Evolutionary conservation across 108 stramenopile species (phyloP).

Genomic region (Schizochytrium sp.): DNA sequence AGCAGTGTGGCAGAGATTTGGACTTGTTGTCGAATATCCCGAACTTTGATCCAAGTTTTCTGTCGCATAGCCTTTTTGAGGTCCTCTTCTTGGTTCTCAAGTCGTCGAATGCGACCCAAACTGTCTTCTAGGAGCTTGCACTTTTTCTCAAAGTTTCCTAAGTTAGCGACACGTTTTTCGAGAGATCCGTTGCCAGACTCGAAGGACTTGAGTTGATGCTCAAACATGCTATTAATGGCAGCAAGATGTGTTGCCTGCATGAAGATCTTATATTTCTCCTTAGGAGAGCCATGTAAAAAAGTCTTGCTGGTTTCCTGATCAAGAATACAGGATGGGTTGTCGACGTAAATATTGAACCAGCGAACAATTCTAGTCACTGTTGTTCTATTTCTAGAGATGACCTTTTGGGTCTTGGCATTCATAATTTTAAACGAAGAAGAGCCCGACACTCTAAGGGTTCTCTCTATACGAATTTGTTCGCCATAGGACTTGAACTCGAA

Average conservation of each 20-base stretch:
- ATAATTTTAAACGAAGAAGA: not conserved
- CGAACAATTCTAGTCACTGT: slow-evolving; percentile 90
- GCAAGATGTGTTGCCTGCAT: slow-evolving; percentile 90
- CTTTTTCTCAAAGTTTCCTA: too few relatives aligned
- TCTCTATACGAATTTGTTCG: not conserved
- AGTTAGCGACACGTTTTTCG: too few relatives aligned
- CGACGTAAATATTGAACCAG: slow-evolving; percentile 86
- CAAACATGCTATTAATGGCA: not conserved
- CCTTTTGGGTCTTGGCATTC: not conserved
- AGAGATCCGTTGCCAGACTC: too few relatives aligned
- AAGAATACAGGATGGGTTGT: slow-evolving; percentile 95
- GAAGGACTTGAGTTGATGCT: too few relatives aligned
- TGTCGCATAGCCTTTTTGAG: too few relatives aligned
- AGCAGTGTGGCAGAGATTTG: too few relatives aligned
- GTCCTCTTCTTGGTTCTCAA: too few relatives aligned
- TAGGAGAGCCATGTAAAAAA: slow-evolving; percentile 89
- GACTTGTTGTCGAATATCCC: too few relatives aligned
- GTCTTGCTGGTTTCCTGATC: slow-evolving; percentile 98
- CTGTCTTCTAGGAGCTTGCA: too few relatives aligned
- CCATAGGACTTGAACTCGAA: not conserved
- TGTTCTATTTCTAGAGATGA: slow-evolving; percentile 71
- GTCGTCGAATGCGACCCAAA: too few relatives aligned
- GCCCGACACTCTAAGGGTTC: not conserved
- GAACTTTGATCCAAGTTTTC: too few relatives aligned
- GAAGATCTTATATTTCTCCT: slow-evolving; percentile 94